Conservation (phyloP, 306 rosid genomes). For the Purshia tridentata region DNA sequence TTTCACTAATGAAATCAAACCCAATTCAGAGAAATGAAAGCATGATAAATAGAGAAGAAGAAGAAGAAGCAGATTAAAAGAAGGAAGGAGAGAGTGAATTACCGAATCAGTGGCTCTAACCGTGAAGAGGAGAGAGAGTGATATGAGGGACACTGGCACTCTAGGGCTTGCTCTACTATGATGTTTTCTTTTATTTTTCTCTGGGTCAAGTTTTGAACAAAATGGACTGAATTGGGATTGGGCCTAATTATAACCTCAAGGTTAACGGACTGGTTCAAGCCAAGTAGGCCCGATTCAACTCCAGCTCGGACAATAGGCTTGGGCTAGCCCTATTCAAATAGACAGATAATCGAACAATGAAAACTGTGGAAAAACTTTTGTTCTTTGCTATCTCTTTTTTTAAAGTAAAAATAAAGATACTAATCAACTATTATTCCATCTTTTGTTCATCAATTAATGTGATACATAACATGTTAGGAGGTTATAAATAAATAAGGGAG, state of each 20-base stretch:
- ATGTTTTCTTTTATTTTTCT: neutral
- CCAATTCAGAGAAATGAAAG: neutral
- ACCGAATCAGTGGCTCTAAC: neutral
- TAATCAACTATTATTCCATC: too few relatives aligned
- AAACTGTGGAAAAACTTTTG: too few relatives aligned
- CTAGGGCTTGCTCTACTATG: neutral
- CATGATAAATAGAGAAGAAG: neutral
- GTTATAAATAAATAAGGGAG: too few relatives aligned
- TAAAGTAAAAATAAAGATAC: too few relatives aligned
- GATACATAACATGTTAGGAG: too few relatives aligned
- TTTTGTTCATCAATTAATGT: too few relatives aligned
- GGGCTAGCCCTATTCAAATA: neutral
- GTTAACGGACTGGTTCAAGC: neutral
- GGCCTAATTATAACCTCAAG: neutral
- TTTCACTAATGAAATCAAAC: neutral
- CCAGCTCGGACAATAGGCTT: neutral
- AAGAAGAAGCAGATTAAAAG: neutral
- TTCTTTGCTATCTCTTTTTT: too few relatives aligned
- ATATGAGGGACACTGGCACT: neutral
- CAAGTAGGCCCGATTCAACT: too few relatives aligned
- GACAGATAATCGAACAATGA: neutral
- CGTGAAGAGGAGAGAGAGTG: neutral
- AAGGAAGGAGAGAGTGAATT: neutral
- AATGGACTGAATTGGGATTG: neutral
- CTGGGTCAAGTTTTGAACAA: neutral